Base-by-base conservation (phyloP, 2,329 filamentous ascomycete genomes). In the Coccinonectria pachysandricola region DNA sequence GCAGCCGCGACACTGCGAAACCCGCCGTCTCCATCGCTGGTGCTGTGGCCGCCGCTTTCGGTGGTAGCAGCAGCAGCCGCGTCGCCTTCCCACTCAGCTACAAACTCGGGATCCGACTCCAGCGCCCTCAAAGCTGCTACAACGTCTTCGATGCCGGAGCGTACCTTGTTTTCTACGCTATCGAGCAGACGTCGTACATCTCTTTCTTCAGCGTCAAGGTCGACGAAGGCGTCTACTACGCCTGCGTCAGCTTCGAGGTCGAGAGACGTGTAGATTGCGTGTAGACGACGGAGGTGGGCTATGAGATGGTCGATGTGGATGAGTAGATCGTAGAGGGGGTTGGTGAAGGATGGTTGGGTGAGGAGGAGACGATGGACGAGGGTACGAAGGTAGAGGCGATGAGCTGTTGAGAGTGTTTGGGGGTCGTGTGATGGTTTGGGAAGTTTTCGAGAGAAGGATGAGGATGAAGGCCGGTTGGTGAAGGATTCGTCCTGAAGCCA, bases 171-270 rank as follows among this genome's bases (percentile, higher is more conserved):
- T 32, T 82, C 70, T 2, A 82, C 71, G 5, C 65, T 63, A 23
- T 69, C 64, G 23, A 94, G 63, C 35, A 80, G 74, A 3, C 62
- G 53, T 42, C 68, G 65, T 7, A 87, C 69, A 32, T 81, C 74
- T 8, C 55, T 52, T 49, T 93, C 83, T 48, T 94, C 86, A 25
- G 71, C 66, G 12, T 66, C 69, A 20, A 84, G 71, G 46, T 85
- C 75, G 2, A 76, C 68, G 45, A 80, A 77, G 0, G 76, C 74
- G 46, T 85, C 83, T 4, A 87, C 73, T 1, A 91, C 81, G 5
- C 83, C 84, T 30, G 84, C 79, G 43, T 93, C 84, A 4, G 72
- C 68, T 52, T 93, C 83, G 0, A 92, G 68, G 49, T 94, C 86
- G 18, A 85, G 65, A 1, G 79, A 76, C 11, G 73, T 71, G 64